phyloP scores from a whole-genome alignment of 2,329 filamentous ascomycete species.

The Aspergillus amoenus region DNA sequence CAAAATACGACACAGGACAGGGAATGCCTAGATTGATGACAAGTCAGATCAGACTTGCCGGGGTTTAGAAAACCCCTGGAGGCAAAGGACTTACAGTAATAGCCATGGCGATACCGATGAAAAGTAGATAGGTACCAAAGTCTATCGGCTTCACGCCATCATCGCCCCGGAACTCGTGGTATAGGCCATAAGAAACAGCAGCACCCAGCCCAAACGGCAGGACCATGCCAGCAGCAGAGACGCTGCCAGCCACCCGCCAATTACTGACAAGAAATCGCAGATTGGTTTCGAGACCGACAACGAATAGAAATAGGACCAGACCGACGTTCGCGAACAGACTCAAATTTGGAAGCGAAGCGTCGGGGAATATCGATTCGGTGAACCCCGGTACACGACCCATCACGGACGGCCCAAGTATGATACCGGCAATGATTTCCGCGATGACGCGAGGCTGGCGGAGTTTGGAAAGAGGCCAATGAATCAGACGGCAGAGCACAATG shows the following conservation, averaged over 20 bases:
- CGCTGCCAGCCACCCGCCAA: constrained; percentile 75
- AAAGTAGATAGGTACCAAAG: constrained; percentile 67
- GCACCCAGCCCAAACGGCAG: constrained; percentile 80
- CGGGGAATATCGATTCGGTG: constrained; percentile 72
- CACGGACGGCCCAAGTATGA: constrained; percentile 81
- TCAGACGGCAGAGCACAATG: constrained; percentile 69
- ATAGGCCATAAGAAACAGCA: constrained; percentile 78
- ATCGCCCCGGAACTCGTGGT: constrained; percentile 67
- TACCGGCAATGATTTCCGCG: constrained; percentile 80
- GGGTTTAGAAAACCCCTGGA: background rate
- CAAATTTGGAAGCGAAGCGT: constrained; percentile 70
- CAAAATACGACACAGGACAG: constrained; percentile 89
- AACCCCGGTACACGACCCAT: constrained; percentile 85
- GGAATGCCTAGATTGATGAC: constrained; percentile 62
- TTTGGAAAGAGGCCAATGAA: constrained; percentile 75
- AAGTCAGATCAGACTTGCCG: background rate
- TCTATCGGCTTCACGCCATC: constrained; percentile 55
- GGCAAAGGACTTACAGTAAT: constrained; percentile 65
- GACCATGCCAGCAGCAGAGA: constrained; percentile 76
- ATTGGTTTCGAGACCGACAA: constrained; percentile 86
- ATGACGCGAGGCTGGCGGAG: constrained; percentile 80
- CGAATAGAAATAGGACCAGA: constrained; percentile 79
- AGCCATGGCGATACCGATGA: constrained; percentile 89
- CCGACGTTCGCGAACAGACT: constrained; percentile 79
- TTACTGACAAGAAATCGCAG: constrained; percentile 74